These are phyloP conservation scores for Fusarium sterilihyphosum DNA, from an alignment of 2,329 filamentous ascomycete species.

Conservation along the genomic window DNA sequence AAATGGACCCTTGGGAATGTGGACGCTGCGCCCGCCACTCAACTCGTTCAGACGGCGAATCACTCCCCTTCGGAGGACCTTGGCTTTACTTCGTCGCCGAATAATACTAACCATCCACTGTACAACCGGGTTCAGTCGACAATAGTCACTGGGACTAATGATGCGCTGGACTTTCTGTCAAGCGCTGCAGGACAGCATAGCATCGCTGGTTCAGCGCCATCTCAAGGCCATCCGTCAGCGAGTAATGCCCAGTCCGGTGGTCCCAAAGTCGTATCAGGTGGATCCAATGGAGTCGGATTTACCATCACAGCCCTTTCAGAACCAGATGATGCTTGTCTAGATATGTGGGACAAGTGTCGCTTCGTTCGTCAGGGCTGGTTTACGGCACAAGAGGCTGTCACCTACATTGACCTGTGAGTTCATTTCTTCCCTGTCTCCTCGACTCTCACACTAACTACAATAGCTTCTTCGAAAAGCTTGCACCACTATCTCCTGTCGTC, in stretches of 20 bases:
- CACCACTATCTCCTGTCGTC: neutral
- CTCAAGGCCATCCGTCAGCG: neutral
- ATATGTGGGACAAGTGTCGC: conserved; percentile 40
- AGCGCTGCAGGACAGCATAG: conserved; percentile 19
- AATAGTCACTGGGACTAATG: conserved; percentile 26
- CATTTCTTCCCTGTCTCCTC: accelerated
- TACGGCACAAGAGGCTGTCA: conserved; percentile 42
- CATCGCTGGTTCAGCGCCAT: conserved; percentile 2
- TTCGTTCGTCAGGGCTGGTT: conserved; percentile 42
- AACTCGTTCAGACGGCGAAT: neutral
- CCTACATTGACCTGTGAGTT: conserved; percentile 38
- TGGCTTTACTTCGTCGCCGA: neutral
- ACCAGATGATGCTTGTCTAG: conserved; percentile 29
- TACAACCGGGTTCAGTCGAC: conserved; percentile 23
- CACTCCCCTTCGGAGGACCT: neutral
- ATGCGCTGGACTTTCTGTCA: conserved; percentile 28
- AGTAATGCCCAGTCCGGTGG: neutral
- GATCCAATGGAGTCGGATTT: conserved; percentile 4
- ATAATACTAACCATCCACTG: neutral
- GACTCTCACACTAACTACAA: neutral
- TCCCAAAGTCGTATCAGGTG: neutral
- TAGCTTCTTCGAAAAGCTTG: conserved; percentile 18
- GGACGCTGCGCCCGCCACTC: neutral
- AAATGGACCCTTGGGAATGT: conserved; percentile 14
- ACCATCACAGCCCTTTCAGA: conserved; percentile 29